Evolutionary conservation across 1,284 basidiomycete genomes (phyloP), one percentile per base, ranked within the genome.

Genomic region (Athelia psychrophila): DNA sequence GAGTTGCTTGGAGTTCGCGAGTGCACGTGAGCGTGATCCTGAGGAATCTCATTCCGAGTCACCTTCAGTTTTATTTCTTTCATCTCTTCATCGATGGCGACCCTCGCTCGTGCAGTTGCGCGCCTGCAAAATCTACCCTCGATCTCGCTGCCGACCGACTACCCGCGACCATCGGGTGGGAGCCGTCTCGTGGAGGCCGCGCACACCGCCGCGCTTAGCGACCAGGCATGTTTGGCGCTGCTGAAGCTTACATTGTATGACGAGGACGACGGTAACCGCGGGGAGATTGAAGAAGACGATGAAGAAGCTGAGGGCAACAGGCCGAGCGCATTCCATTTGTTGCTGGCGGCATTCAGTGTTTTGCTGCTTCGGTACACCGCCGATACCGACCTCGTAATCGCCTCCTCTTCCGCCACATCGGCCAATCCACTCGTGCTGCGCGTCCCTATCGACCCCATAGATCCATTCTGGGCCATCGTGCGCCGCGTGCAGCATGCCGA

Each of bases 311-410:
- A 67, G 9, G 64, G 65, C 33, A 75, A 69, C 54, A 72, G 83
- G 6, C 91, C 93, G 4, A 93, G 94, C 3, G 88, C 91, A 2
- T 97, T 95, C 69, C 94, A 98, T 65, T 78, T 99, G 15, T 82
- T 99, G 44, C 80, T 99, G 44, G 85, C 96, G 18, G 89, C 95
- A 1, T 98, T 99, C 70, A 81, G 86, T 20, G 89, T 97, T 33
- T 78, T 99, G 32, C 76, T 99, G 13, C 94, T 98, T 75, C 81
- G 97, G 40, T 98, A 95, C 74, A 98, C 97, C 0, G 95, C 92
- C 49, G 97, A 99, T 69, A 95, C 88, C 13, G 95, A 98, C 62
- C 79, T 99, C 57, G 81, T 98, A 55, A 89, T 99, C 60, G 95
- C 92, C 48, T 95, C 94, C 1, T 95, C 93, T 16, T n/a, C 38